Evolutionary conservation across 164 flowering plant genomes (phyloP), one percentile per base, ranked within the genome.

Genomic region (Warburgia ugandensis): DNA sequence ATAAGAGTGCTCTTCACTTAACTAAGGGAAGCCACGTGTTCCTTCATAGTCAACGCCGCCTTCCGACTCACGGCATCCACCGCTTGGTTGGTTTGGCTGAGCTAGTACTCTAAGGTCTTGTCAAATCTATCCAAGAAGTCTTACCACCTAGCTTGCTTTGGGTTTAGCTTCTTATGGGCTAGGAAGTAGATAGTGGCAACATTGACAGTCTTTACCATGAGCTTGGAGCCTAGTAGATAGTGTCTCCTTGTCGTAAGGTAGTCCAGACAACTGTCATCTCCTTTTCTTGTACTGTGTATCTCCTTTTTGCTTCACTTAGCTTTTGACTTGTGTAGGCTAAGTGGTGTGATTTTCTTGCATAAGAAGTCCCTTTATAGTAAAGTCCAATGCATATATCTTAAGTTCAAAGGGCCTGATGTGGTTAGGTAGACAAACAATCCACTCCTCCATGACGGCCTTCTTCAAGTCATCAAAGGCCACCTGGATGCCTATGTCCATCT

Each of bases 401-500:
- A 60, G 47, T 29, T 66, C 54, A 29, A 60, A 60, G 0, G 54
- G 38, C 21, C 16, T 21, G 3, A 5, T 28, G n/a, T 42, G 45
- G n/a, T 61, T 56, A 0, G 28, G 63, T 0, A 52, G 19, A 2
- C 6, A 3, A 1, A 61, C 38, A 4, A 56, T 29, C 0, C 44
- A 59, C 12, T 48, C 49, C 2, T 19, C 6, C 1, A 42, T 16
- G 6, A 60, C 26, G 0, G 6, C 56, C 0, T 35, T 4, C 44
- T 62, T 67, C 33, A 67, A 10, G 1, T 26, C n/a, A 2, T 58
- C 52, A 14, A 67, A 57, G 6, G 63, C 60, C 14, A 11, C 12
- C 14, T 52, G 25, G 37, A 62, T 13, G 3, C 14, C 0, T 3
- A 6, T 6, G 53, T 12, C 67, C 54, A 62, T 1, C 0, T 21